Percentiles rank a stretch among this genome's conserved stretches.
Evolutionary conservation across 2,329 filamentous ascomycete species (phyloP).

Genomic region (Nakataea oryzae): DNA sequence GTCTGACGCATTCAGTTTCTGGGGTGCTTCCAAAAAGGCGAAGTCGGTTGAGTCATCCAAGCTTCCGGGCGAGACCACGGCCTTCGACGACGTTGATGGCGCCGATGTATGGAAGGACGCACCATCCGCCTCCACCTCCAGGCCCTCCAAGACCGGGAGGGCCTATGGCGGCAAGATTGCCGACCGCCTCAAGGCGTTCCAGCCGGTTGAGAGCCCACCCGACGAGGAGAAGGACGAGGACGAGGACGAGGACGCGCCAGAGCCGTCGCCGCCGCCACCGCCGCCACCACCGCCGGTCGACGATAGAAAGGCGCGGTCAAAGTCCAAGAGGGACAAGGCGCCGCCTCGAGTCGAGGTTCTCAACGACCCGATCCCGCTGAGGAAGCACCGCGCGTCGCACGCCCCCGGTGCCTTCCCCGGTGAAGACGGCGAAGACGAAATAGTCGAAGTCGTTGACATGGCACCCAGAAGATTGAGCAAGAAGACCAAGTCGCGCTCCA

Average conservation of each 20-base stretch:
- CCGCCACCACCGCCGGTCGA: conserved; percentile 22
- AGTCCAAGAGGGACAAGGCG: conserved; percentile 26
- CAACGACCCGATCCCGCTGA: conserved; percentile 10
- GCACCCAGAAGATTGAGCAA: conserved; percentile 30
- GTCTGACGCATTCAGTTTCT: conserved; percentile 43
- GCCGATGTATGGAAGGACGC: conserved; percentile 24
- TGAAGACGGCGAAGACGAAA: conserved; percentile 25
- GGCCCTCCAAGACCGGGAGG: conserved; percentile 35
- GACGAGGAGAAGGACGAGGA: conserved; percentile 19
- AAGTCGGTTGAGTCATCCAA: conserved; percentile 38
- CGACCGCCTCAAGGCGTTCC: conserved; percentile 46
- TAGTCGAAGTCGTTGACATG: conserved; percentile 41
- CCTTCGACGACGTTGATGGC: conserved; percentile 9
- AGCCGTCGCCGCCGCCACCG: conserved; percentile 24
- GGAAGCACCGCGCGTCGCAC: conserved; percentile 8
- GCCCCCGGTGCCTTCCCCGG: conserved; percentile 20
- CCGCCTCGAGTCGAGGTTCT: conserved; percentile 7
- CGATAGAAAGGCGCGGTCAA: conserved; percentile 29
- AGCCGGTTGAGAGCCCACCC: conserved; percentile 22
- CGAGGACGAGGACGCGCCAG: conserved; percentile 10
- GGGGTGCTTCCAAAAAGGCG: conserved; percentile 41
- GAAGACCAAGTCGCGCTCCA: conserved; percentile 32
- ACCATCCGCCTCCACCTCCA: conserved; percentile 26
- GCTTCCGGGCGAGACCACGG: conserved; percentile 32
- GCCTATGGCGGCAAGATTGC: conserved; percentile 40